A percentile compares a stretch with the other conserved stretches of the same genome.
Conservation (phyloP, 495 filamentous ascomycete genomes). For the Penicillium ochrochloron region DNA sequence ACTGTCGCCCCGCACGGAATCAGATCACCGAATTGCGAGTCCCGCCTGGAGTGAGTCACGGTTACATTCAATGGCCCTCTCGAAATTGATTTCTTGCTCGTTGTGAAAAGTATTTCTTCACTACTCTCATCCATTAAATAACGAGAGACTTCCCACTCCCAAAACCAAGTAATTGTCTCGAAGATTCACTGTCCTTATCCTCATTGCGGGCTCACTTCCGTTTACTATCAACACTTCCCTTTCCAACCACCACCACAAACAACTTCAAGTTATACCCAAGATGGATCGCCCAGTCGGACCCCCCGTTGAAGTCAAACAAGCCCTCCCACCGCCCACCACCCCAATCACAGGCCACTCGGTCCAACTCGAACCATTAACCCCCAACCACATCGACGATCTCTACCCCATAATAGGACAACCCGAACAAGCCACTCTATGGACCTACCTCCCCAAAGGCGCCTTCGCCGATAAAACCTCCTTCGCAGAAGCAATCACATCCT, state of each 20-base stretch:
- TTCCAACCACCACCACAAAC: not conserved
- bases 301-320: slow-evolving; percentile 12
- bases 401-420: slow-evolving; percentile 15
- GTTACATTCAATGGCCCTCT: not conserved
- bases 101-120: no score
- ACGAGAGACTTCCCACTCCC: not conserved
- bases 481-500: slow-evolving; percentile 5
- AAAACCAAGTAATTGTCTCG: not conserved
- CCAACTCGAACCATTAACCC: slow-evolving; percentile 16
- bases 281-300: slow-evolving; percentile 13
- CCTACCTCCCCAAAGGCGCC: slow-evolving; percentile 19
- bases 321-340: slow-evolving; percentile 7
- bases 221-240: not conserved
- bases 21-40: not conserved
- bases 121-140: no score
- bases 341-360: slow-evolving; percentile 13
- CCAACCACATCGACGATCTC: slow-evolving; percentile 17
- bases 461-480: slow-evolving; percentile 22
- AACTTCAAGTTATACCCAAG: not conserved
- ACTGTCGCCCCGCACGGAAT: not conserved
- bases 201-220: not conserved
- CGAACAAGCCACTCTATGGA: slow-evolving; percentile 14
- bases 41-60: not conserved
- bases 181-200: not conserved
- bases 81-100: no score